A percentile compares a stretch with the other conserved stretches of the same genome.
These are phyloP conservation scores for Taiwanofungus camphoratus DNA, from an alignment of 1,284 basidiomycete species.

Conservation along the genomic window DNA sequence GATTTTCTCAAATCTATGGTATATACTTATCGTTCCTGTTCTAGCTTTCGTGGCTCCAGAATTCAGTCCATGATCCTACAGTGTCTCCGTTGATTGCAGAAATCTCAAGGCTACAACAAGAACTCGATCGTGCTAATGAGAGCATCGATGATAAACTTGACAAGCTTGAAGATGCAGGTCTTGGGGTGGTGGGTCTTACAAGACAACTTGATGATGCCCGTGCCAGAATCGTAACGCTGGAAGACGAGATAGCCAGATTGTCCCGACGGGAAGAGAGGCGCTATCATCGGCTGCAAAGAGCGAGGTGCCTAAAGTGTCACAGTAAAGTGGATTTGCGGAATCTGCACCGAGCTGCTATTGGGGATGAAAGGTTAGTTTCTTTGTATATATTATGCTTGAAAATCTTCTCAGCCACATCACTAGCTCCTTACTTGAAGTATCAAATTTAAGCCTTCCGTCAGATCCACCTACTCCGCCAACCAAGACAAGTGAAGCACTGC, in stretches of 20 bases:
- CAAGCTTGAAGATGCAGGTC: conserved; percentile 71
- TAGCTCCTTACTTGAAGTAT: conserved; percentile 49
- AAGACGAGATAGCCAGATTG: conserved; percentile 62
- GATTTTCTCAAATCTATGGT: not conserved
- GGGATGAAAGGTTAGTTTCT: conserved; percentile 52
- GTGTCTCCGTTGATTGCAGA: conserved; percentile 56
- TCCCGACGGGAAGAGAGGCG: conserved; percentile 61
- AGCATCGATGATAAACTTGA: conserved; percentile 82
- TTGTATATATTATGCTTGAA: not conserved
- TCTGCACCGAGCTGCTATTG: conserved; percentile 32
- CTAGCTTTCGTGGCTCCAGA: conserved; percentile 71
- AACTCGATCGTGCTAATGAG: conserved; percentile 73
- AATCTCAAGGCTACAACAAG: conserved; percentile 59
- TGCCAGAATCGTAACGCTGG: conserved; percentile 46
- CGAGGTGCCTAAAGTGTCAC: conserved; percentile 60
- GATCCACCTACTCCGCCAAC: conserved; percentile 63
- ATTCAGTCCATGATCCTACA: conserved; percentile 43
- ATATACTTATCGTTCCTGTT: not conserved
- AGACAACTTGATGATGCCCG: conserved; percentile 68
- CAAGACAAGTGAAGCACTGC: conserved; percentile 55
- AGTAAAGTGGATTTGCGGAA: conserved; percentile 50
- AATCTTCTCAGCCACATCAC: not conserved
- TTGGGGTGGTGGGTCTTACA: conserved; percentile 63
- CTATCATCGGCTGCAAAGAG: conserved; percentile 48
- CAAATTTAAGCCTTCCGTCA: conserved; percentile 39